Percentiles rank a stretch among this genome's conserved stretches.
Conservation (phyloP, 2,329 filamentous ascomycete species). For the Rhynchosporium secalis region DNA sequence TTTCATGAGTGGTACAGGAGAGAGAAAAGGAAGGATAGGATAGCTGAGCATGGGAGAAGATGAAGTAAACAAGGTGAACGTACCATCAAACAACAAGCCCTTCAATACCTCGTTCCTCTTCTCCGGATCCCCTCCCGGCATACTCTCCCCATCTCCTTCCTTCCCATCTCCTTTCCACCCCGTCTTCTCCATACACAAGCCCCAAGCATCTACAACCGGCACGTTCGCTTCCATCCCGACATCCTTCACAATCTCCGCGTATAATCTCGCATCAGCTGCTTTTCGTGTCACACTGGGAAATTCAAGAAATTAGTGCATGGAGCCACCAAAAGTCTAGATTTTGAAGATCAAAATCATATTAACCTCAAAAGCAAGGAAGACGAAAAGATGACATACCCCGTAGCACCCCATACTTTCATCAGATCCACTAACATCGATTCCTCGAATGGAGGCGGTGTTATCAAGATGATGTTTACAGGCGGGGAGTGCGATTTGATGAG, state of each 20-base stretch:
- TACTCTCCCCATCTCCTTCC: background rate
- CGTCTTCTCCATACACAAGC: constrained; percentile 70
- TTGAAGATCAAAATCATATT: no score
- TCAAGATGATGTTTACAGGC: constrained; percentile 61
- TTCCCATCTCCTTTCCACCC: constrained; percentile 26
- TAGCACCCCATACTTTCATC: constrained; percentile 43
- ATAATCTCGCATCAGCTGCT: constrained; percentile 55
- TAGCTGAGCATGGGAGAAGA: no score
- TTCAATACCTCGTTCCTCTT: constrained; percentile 27
- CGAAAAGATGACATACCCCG: constrained; percentile 38
- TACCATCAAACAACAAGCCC: constrained; percentile 30
- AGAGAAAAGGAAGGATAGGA: no score
- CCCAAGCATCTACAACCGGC: constrained; percentile 75
- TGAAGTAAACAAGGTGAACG: background rate
- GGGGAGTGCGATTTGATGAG: constrained; percentile 67
- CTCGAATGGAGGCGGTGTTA: constrained; percentile 83
- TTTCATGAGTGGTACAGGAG: no score
- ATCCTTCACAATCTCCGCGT: constrained; percentile 62
- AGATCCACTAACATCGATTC: constrained; percentile 57
- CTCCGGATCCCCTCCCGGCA: constrained; percentile 23
- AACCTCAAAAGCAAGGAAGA: no score
- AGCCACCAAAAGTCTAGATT: no score
- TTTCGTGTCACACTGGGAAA: constrained; percentile 12
- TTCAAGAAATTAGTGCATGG: no score
- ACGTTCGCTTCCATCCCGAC: constrained; percentile 46